phyloP scores from a whole-genome alignment of 768 basidiomycete species.

The Cyathus striatus region DNA sequence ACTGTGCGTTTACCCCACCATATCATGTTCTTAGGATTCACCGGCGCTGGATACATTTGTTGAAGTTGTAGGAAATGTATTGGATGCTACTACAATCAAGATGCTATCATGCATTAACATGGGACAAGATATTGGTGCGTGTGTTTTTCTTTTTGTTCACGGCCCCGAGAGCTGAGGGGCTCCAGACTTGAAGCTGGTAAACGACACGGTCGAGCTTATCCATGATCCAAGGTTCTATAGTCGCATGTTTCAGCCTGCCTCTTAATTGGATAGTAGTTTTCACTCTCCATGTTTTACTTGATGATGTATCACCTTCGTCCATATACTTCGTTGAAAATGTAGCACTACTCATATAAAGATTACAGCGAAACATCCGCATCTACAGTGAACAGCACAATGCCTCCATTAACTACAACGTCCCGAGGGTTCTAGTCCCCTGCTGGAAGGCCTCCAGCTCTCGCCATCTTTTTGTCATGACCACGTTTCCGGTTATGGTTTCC shows the following conservation, averaged over 20 bases:
- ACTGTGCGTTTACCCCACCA: neutral
- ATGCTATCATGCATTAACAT: conserved; percentile 49
- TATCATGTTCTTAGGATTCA: conserved; percentile 25
- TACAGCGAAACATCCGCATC: too few relatives aligned
- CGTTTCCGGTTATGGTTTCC: conserved; percentile 74
- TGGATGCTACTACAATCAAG: conserved; percentile 51
- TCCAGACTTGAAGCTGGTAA: conserved; percentile 54
- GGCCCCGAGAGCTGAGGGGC: too few relatives aligned
- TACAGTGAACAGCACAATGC: too few relatives aligned
- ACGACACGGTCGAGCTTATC: conserved; percentile 56
- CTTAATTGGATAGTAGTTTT: conserved; percentile 2
- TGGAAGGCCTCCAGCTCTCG: too few relatives aligned
- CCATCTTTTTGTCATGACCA: conserved; percentile 90
- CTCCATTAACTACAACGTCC: too few relatives aligned
- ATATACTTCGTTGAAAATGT: neutral
- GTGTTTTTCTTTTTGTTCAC: conserved; percentile 1
- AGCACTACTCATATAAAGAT: neutral
- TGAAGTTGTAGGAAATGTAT: conserved; percentile 64
- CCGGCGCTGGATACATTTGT: conserved; percentile 48
- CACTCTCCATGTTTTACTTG: neutral
- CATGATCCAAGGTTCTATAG: conserved; percentile 50
- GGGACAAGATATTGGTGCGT: conserved; percentile 60
- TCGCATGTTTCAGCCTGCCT: conserved; percentile 35
- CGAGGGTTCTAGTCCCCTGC: too few relatives aligned
- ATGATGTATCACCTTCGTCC: neutral